Percentiles rank a stretch among this genome's conserved stretches.
These are phyloP conservation scores for Clavariopsis aquatica DNA, from an alignment of 495 filamentous ascomycete species.

Conservation along the genomic window DNA sequence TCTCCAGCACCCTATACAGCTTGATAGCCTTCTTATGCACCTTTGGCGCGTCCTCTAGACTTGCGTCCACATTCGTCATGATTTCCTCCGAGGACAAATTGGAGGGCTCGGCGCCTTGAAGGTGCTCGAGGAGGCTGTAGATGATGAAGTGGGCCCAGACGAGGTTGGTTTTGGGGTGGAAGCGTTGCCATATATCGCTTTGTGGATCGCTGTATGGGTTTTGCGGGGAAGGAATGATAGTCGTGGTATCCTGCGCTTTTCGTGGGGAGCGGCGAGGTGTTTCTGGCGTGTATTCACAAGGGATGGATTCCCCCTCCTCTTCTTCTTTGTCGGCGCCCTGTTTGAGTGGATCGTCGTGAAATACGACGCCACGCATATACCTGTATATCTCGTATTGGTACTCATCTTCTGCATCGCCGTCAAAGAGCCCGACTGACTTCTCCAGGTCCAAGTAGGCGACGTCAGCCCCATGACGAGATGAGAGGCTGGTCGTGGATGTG, in stretches of 20 bases:
- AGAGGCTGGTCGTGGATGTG: neutral
- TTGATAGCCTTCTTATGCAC: slow-evolving; percentile 36
- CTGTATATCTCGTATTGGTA: slow-evolving; percentile 52
- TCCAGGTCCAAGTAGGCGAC: slow-evolving; percentile 46
- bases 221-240: neutral
- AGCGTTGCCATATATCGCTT: slow-evolving; percentile 37
- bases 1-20: slow-evolving; percentile 35
- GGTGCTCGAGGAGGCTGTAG: slow-evolving; percentile 35
- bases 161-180: slow-evolving; percentile 46
- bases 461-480: neutral
- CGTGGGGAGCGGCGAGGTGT: slow-evolving; percentile 18
- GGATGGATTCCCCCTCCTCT: neutral
- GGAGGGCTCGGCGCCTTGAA: slow-evolving; percentile 11
- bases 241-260: neutral
- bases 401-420: slow-evolving; percentile 43
- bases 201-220: neutral
- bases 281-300: neutral
- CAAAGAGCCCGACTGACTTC: slow-evolving; percentile 41
- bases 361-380: slow-evolving; percentile 41
- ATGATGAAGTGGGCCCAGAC: slow-evolving; percentile 48
- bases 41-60: slow-evolving; percentile 10
- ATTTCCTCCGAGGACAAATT: neutral
- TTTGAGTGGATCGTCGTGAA: slow-evolving; percentile 30
- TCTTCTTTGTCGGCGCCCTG: neutral
- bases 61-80: slow-evolving; percentile 7